phyloP scores from a whole-genome alignment of 305 asterid species.

The Galium porrigens region DNA sequence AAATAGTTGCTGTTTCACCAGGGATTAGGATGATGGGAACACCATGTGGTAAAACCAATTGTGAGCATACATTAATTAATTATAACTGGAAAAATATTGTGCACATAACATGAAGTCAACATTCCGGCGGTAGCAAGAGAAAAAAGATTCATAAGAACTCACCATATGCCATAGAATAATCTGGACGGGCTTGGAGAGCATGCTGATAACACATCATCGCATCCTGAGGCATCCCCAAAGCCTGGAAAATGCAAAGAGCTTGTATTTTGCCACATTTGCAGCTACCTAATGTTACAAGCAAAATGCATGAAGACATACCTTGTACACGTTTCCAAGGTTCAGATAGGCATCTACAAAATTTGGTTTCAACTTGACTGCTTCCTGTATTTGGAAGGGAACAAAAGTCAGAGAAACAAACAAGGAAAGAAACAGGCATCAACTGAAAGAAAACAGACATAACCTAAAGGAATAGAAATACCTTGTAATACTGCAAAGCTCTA shows the following conservation, averaged over 20 bases:
- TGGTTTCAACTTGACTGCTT: conserved; percentile 94
- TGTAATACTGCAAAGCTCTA: conserved; percentile 86
- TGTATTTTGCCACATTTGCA: conserved; percentile 40
- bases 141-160: conserved; percentile 21
- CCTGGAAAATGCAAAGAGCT: conserved; percentile 67
- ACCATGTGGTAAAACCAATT: background rate
- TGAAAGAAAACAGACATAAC: conserved; percentile 7
- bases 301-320: conserved; percentile 51
- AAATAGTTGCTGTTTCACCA: background rate
- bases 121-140: background rate
- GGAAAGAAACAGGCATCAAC: background rate
- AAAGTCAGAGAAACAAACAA: conserved; percentile 9
- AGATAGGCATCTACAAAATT: conserved; percentile 77
- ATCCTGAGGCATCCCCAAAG: conserved; percentile 86
- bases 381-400: conserved; percentile 32
- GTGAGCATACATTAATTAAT: background rate
- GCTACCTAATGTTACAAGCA: conserved; percentile 37
- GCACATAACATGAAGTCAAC: background rate
- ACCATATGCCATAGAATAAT: conserved; percentile 88
- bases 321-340: conserved; percentile 90
- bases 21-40: background rate
- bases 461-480: conserved; percentile 32
- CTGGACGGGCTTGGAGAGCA: conserved; percentile 85
- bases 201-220: conserved; percentile 81
- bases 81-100: background rate